phyloP scores from a whole-genome alignment of 257 asterid genomes.

The Petunia axillaris region DNA sequence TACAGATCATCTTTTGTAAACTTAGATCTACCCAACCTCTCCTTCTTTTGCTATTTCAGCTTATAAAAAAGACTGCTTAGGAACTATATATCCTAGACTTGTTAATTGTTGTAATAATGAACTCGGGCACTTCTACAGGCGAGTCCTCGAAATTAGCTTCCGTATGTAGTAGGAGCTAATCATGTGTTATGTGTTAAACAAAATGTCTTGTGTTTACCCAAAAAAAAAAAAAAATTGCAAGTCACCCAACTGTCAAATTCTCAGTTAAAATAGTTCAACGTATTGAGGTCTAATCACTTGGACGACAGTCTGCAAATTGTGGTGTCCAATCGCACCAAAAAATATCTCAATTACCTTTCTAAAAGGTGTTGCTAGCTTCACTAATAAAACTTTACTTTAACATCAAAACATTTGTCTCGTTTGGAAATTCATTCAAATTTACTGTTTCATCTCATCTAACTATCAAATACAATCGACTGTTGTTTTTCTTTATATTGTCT shows the following conservation, averaged over 20 bases:
- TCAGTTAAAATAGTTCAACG: neutral
- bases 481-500: neutral
- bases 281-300: neutral
- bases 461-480: neutral
- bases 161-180: too few relatives aligned
- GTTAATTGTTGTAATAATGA: too few relatives aligned
- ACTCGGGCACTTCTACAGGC: too few relatives aligned
- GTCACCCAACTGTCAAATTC: neutral
- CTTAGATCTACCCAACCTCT: too few relatives aligned
- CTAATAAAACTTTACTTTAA: neutral
- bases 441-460: too few relatives aligned
- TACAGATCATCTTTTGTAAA: too few relatives aligned
- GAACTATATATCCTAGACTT: too few relatives aligned
- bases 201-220: too few relatives aligned
- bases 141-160: too few relatives aligned
- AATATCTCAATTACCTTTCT: neutral
- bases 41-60: too few relatives aligned
- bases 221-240: neutral
- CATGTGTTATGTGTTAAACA: too few relatives aligned
- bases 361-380: neutral
- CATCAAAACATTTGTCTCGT: neutral
- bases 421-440: neutral
- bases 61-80: too few relatives aligned
- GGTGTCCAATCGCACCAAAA: constrained; percentile 20
- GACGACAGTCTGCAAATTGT: neutral